Base-by-base conservation (phyloP, 192 early-diverging fungal genomes). In the Bifiguratus adelaidae region DNA sequence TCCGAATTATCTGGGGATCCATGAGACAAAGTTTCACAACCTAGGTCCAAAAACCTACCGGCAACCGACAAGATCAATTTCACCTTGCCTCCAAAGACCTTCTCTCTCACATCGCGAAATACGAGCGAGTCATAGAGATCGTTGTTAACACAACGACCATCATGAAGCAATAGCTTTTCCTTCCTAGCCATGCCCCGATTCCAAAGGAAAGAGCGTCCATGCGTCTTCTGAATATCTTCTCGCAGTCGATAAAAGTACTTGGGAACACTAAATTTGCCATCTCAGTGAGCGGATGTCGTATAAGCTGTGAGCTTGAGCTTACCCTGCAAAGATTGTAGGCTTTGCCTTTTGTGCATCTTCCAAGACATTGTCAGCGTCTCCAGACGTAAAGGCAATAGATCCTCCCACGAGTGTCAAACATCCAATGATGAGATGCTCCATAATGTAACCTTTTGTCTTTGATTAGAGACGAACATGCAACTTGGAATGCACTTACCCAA, bases 291-390 rank as follows among this genome's bases (percentile, higher is more conserved):
- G 1, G 7, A n/a, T 23, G 1, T 13, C 44, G 7, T 24, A 6
- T 52, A 13, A 18, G 3, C 16, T 30, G 11, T 9, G 15, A 28
- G 8, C 29, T 23, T 27, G 20, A 20, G 20, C 21, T 45, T 46
- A 69, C 67, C 58, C 61, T 41, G 59, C 70, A 49, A 94, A 85
- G 27, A 91, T 43, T 13, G 85, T 89, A 4, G 92, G 92, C 23
- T 71, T 54, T 30, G 89, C 74, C 18, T 70, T 50, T 37, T 73
- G 71, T 36, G 90, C 61, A 51, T 84, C 82, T 22, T 87, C 76
- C 22, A 92, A 60, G 21, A 92, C 46, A 13, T 69, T 64, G 29
- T 76, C 51, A 7, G 73, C 65, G 54, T 79, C 58, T 27, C 63
- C 65, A 25, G 54, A 59, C 36, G 50, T 84, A 63, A 82, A 81